A percentile compares a stretch with the other conserved stretches of the same genome.
phyloP scores from a whole-genome alignment of 2,329 filamentous ascomycete species.

The Aspergillus fumigatus region DNA sequence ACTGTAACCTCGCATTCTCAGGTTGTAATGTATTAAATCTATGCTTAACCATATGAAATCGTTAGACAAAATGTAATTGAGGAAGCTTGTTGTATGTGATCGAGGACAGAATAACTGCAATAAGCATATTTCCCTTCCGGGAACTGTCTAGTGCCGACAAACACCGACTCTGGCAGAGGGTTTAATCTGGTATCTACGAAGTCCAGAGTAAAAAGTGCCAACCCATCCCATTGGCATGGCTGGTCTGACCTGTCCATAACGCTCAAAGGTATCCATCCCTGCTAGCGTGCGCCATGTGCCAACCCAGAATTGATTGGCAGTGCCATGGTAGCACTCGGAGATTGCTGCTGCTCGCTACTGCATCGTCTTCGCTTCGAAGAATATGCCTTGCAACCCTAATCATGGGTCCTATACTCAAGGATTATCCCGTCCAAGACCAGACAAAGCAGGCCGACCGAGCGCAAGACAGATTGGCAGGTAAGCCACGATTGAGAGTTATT shows the following conservation, averaged over 20 bases:
- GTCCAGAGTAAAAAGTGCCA: no score
- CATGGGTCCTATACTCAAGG: neutral
- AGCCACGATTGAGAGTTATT: neutral
- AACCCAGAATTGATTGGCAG: neutral
- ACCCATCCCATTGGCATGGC: neutral
- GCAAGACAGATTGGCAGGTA: neutral
- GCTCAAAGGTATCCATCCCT: neutral
- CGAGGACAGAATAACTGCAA: neutral
- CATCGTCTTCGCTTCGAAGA: neutral
- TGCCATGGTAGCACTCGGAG: slow-evolving; percentile 5
- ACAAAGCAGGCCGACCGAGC: neutral
- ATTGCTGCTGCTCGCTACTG: slow-evolving; percentile 1
- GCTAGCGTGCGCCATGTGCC: slow-evolving; percentile 4
- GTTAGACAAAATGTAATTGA: neutral
- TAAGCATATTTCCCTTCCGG: neutral
- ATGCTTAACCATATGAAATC: neutral
- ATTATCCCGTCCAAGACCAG: neutral
- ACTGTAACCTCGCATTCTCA: no score
- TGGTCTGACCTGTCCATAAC: slow-evolving; percentile 5
- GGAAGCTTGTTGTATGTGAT: neutral
- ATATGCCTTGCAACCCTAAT: neutral
- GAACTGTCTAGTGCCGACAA: neutral
- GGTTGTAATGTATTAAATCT: neutral
- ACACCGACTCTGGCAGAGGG: neutral
- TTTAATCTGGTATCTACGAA: no score